These are phyloP conservation scores for Phialophora expanda DNA, from an alignment of 2,329 filamentous ascomycete species.

Conservation along the genomic window DNA sequence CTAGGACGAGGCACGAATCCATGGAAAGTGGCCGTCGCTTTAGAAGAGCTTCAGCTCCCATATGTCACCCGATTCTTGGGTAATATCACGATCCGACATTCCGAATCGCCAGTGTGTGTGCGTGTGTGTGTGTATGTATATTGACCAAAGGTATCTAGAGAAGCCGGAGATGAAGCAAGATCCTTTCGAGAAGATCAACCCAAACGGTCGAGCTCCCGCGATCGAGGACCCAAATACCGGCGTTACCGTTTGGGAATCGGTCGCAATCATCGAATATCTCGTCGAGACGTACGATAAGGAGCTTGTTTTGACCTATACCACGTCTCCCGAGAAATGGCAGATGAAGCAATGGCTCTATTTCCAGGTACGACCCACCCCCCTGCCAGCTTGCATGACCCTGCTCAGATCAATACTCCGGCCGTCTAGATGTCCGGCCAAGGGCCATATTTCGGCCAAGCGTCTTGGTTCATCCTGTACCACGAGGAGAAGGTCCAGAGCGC, in stretches of 20 bases:
- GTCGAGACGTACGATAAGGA: slow-evolving; percentile 4
- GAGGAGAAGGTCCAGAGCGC: too few species aligned
- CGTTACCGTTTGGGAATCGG: slow-evolving; percentile 38
- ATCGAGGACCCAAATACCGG: slow-evolving; percentile 46
- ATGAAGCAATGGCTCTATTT: not conserved
- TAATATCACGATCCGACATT: too few species aligned
- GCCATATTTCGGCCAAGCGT: too few species aligned
- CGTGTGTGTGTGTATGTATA: too few species aligned
- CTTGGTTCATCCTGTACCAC: too few species aligned
- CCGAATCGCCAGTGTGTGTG: too few species aligned
- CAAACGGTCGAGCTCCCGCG: slow-evolving; percentile 43
- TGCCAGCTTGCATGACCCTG: too few species aligned
- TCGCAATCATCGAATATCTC: slow-evolving; percentile 8
- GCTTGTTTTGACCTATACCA: not conserved
- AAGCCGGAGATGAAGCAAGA: slow-evolving; percentile 37
- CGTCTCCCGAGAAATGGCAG: not conserved
- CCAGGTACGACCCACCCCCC: not conserved
- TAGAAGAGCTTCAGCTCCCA: slow-evolving; percentile 44
- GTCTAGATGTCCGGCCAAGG: too few species aligned
- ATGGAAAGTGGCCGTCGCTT: slow-evolving; percentile 41
- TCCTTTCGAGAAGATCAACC: slow-evolving; percentile 19
- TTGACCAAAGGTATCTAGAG: slow-evolving; percentile 13
- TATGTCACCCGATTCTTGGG: slow-evolving; percentile 38
- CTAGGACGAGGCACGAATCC: not conserved
- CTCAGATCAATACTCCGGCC: too few species aligned